Evolutionary conservation across 2,329 filamentous ascomycete species (phyloP).

Genomic region (Lecanicillium sp.): DNA sequence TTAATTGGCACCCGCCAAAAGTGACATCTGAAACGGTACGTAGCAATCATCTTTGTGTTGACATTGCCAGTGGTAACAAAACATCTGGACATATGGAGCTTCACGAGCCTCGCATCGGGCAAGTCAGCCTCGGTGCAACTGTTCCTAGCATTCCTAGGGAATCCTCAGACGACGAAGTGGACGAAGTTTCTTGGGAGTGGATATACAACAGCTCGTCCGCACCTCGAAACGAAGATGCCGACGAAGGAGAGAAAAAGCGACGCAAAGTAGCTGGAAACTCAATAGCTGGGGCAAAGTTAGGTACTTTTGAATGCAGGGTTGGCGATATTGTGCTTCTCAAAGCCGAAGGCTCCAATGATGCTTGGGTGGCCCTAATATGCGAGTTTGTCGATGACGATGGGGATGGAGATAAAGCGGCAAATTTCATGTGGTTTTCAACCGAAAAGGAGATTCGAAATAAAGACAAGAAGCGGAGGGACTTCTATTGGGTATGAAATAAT

Average conservation of each 20-base stretch:
- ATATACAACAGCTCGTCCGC: constrained; percentile 46
- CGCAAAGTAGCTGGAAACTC: constrained; percentile 27
- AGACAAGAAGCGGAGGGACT: constrained; percentile 74
- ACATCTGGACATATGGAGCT: no score
- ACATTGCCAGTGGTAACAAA: no score
- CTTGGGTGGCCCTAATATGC: constrained; percentile 86
- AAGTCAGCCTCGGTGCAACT: no score
- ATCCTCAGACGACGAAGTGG: constrained; percentile 80
- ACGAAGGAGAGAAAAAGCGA: constrained; percentile 25
- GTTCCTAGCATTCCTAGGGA: constrained; percentile 56
- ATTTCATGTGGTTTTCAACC: constrained; percentile 93
- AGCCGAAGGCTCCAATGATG: constrained; percentile 75
- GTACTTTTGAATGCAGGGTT: constrained; percentile 67
- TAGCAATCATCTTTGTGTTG: no score
- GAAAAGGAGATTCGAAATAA: constrained; percentile 82
- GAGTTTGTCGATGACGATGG: constrained; percentile 64
- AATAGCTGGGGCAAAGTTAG: constrained; percentile 78
- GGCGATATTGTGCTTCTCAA: constrained; percentile 84
- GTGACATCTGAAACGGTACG: no score
- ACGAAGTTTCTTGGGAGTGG: constrained; percentile 73
- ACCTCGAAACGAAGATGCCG: constrained; percentile 11
- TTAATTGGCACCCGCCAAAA: no score
- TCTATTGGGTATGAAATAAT: constrained; percentile 47
- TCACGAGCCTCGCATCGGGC: no score
- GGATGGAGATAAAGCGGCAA: constrained; percentile 64